Evolutionary conservation across 495 filamentous ascomycete genomes (phyloP), one percentile per base, ranked within the genome.

Genomic region (Penicillium steckii): DNA sequence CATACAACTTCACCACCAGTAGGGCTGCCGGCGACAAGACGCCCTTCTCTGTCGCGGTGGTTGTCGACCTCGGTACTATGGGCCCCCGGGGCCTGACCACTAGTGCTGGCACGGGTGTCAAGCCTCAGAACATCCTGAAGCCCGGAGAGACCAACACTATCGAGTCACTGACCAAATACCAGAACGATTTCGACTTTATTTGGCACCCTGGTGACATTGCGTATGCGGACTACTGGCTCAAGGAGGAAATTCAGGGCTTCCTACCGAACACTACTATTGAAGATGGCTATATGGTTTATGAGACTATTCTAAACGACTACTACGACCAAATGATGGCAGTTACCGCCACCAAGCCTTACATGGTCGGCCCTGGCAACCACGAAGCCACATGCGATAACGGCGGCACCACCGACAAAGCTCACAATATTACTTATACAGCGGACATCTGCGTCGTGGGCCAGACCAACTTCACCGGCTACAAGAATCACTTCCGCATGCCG

Each of bases 401-500:
- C 17, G 44, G 44, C 10, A 54, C 51, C 21, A 41, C 37, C 9
- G 43, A 47, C 33, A 46, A 42, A 13, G 24, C 13, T 27, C 25
- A 44, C 32, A 37, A 37, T 12, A 37, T 48, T 18, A n/a, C 45
- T 29, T 46, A 46, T 17, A 48, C 30, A 5, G 25, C 35, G 10
- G 19, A 23, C 21, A 53, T 53, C 15, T 53, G 51, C 37, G 24
- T 46, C 3, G 4, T 32, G 17, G 78, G 75, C 15, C 75, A 80
- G 59, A 78, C 71, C 53, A 76, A 77, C 56, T 77, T 77, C 58
- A 78, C 75, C 9, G 73, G 72, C 46, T 78, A 66, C 61, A 69
- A 72, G 56, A 75, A 74, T 61, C 71, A 72, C 24, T 81, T 74
- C 60, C 69, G 71, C 44, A 79, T 79, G 73, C 68, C 77, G 3